Evolutionary conservation across 345 rosid species (phyloP).

Genomic region (Syzygium aromaticum): DNA sequence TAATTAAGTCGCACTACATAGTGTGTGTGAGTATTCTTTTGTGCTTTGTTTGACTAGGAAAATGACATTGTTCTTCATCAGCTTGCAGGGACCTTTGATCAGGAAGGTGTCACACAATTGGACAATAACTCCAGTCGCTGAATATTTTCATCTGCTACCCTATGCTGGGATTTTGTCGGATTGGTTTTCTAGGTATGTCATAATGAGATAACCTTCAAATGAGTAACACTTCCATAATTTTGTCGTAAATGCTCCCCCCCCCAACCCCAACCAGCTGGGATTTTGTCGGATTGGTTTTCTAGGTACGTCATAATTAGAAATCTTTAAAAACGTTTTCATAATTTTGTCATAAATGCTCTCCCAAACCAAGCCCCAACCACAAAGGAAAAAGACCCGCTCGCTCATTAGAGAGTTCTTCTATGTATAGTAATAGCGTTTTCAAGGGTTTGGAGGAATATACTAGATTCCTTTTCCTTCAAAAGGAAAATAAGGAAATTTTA

Average conservation of each 20-base stretch:
- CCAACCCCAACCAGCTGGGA: slow-evolving; percentile 1
- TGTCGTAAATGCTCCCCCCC: not conserved
- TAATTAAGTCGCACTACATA: not conserved
- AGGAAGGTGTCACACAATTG: slow-evolving; percentile 19
- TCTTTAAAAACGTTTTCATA: too few species aligned
- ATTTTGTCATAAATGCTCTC: too few species aligned
- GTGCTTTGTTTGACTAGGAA: not conserved
- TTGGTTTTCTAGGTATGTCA: slow-evolving; percentile 40
- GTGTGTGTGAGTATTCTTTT: not conserved
- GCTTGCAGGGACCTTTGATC: slow-evolving; percentile 54
- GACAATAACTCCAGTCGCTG: slow-evolving; percentile 27
- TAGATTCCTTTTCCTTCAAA: not conserved
- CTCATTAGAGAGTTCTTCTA: not conserved
- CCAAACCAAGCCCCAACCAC: too few species aligned
- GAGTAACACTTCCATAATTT: not conserved
- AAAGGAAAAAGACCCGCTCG: too few species aligned
- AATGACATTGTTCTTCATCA: slow-evolving; percentile 6
- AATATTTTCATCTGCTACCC: slow-evolving; percentile 53
- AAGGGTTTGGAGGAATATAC: not conserved
- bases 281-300: slow-evolving; percentile 34
- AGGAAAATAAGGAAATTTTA: not conserved
- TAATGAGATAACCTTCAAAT: not conserved
- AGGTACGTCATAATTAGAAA: slow-evolving; percentile 19
- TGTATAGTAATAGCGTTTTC: not conserved
- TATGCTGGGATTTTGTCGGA: slow-evolving; percentile 30